These are phyloP conservation scores for Gossypium rotundifolium DNA, from an alignment of 345 rosid genomes.

Conservation along the genomic window DNA sequence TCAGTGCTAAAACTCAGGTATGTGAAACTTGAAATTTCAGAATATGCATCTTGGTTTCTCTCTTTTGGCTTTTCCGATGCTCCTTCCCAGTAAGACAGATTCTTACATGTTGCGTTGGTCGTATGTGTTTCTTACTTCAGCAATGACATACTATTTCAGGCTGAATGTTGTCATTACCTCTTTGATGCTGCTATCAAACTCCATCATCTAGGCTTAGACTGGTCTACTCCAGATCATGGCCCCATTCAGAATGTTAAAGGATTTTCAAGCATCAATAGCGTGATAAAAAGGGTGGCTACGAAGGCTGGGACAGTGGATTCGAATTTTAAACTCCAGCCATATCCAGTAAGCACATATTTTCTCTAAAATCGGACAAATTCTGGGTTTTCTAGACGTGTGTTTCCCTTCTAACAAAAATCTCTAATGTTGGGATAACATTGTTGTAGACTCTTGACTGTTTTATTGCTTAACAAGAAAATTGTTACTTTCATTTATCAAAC, in stretches of 20 bases:
- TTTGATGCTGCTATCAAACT: constrained; percentile 94
- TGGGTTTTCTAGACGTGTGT: constrained; percentile 4
- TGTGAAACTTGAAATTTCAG: constrained; percentile 3
- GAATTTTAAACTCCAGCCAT: constrained; percentile 28
- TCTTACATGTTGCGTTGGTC: neutral
- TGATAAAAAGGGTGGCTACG: constrained; percentile 21
- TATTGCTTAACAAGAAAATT: neutral
- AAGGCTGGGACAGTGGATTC: constrained; percentile 43
- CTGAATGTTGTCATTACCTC: constrained; percentile 87
- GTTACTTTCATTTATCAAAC: neutral
- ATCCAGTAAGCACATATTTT: constrained; percentile 39
- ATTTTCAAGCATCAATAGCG: constrained; percentile 23
- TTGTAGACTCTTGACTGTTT: neutral
- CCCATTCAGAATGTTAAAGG: constrained; percentile 40
- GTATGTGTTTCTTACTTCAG: neutral
- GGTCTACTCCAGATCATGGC: constrained; percentile 73
- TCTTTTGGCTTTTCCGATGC: neutral
- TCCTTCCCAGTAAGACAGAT: neutral
- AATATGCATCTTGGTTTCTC: too few species aligned
- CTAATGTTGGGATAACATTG: neutral
- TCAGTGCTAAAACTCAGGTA: constrained; percentile 98
- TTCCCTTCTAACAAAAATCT: neutral
- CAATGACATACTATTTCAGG: constrained; percentile 36
- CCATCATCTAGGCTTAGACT: constrained; percentile 69
- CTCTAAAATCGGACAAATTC: neutral